Evolutionary conservation across 1,284 basidiomycete genomes (phyloP).

Genomic region (Singerocomus inundabilis): DNA sequence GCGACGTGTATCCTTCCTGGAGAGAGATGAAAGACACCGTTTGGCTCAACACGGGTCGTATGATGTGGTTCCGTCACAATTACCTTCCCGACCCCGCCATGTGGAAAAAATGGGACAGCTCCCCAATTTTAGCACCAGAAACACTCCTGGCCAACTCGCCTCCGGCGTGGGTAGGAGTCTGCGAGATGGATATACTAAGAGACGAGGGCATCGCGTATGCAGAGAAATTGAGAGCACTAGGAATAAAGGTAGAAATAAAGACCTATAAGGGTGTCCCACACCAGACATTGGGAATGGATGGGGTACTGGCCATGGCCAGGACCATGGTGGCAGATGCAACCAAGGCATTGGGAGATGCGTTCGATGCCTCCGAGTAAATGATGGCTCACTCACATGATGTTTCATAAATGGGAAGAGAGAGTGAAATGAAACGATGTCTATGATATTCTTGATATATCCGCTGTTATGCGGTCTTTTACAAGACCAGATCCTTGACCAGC

Average conservation of each 20-base stretch:
- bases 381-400: neutral
- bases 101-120: conserved; percentile 63
- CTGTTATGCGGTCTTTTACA: conserved; percentile 36
- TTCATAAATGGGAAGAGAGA: neutral
- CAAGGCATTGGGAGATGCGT: conserved; percentile 44
- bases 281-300: conserved; percentile 70
- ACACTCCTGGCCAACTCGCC: conserved; percentile 51
- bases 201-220: conserved; percentile 69
- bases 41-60: conserved; percentile 59
- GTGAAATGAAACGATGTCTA: conserved; percentile 13
- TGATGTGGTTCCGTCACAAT: conserved; percentile 71
- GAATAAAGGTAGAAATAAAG: conserved; percentile 53
- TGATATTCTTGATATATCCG: conserved; percentile 32
- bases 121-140: conserved; percentile 65
- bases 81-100: conserved; percentile 64
- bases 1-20: conserved; percentile 51
- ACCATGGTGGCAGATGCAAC: conserved; percentile 57
- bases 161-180: conserved; percentile 61
- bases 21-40: conserved; percentile 55
- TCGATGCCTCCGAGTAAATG: conserved; percentile 24
- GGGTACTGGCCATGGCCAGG: conserved; percentile 52
- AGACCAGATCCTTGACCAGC: conserved; percentile 31
- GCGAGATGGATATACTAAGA: conserved; percentile 65
- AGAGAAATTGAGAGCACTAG: conserved; percentile 53
- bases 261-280: conserved; percentile 63